These are phyloP conservation scores for Alectoria sarmentosa DNA, from an alignment of 495 filamentous ascomycete species.

Conservation along the genomic window DNA sequence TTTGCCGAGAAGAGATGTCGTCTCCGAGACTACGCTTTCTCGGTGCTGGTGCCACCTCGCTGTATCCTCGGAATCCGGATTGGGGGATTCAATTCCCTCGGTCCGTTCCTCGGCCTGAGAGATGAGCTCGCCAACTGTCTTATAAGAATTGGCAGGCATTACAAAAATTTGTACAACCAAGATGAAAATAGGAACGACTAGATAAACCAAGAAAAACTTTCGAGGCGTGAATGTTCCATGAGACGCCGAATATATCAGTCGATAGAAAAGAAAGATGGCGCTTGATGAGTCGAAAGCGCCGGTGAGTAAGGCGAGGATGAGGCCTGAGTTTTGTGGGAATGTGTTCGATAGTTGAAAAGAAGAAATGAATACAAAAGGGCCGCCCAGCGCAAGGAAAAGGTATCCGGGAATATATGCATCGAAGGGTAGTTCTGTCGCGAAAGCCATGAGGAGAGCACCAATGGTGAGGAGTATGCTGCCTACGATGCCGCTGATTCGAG, in stretches of 20 bases:
- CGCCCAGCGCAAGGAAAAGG: constrained; percentile 57
- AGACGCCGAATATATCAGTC: constrained; percentile 49
- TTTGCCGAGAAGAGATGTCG: constrained; percentile 58
- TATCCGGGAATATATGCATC: constrained; percentile 59
- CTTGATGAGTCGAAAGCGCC: constrained; percentile 67
- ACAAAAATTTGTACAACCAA: constrained; percentile 48
- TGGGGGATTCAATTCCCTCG: constrained; percentile 50
- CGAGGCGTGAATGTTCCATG: constrained; percentile 44
- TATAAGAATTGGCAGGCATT: constrained; percentile 58
- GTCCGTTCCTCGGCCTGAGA: constrained; percentile 55
- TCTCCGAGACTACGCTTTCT: constrained; percentile 62
- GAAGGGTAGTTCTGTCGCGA: constrained; percentile 48
- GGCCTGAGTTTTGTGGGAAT: constrained; percentile 57
- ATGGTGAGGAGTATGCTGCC: constrained; percentile 48
- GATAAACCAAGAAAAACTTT: constrained; percentile 59
- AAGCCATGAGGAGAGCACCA: constrained; percentile 52
- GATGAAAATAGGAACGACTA: constrained; percentile 51
- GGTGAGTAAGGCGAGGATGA: constrained; percentile 61
- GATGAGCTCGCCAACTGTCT: constrained; percentile 53
- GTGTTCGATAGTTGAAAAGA: constrained; percentile 67
- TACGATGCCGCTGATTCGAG: constrained; percentile 51
- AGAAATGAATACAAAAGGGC: constrained; percentile 63
- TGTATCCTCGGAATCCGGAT: constrained; percentile 33
- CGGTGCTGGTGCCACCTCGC: constrained; percentile 52
- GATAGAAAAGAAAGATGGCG: constrained; percentile 60